Percentiles rank a stretch among this genome's conserved stretches.
phyloP scores from a whole-genome alignment of 2,329 filamentous ascomycete species.

The Epichloe baconii region DNA sequence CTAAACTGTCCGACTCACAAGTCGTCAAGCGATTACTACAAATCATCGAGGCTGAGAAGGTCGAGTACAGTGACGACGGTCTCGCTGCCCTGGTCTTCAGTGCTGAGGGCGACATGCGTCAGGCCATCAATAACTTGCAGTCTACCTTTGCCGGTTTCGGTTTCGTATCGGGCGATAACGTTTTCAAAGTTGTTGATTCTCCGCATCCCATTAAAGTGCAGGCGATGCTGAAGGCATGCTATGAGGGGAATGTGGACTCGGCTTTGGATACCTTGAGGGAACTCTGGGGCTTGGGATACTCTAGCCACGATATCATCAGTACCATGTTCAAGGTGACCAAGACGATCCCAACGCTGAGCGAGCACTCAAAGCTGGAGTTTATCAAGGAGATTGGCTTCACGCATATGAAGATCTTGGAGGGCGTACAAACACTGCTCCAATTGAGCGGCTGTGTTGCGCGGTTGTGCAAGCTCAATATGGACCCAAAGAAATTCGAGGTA shows the following conservation, averaged over 20 bases:
- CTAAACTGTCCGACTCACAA: slow-evolving; percentile 82
- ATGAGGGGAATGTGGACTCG: slow-evolving; percentile 79
- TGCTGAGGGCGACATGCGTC: slow-evolving; percentile 95
- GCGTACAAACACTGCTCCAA: slow-evolving; percentile 88
- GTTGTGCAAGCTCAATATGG: slow-evolving; percentile 93
- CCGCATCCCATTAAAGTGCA: slow-evolving; percentile 98
- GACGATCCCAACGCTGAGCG: slow-evolving; percentile 79
- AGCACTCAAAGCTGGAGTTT: slow-evolving; percentile 93
- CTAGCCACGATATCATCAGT: slow-evolving; percentile 96
- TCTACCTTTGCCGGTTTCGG: slow-evolving; percentile 88
- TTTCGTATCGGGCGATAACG: slow-evolving; percentile 94
- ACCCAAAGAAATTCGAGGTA: slow-evolving; percentile 61
- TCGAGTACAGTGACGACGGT: slow-evolving; percentile 84
- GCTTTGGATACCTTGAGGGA: slow-evolving; percentile 79
- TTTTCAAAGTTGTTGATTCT: slow-evolving; percentile 94
- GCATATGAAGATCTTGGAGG: slow-evolving; percentile 98
- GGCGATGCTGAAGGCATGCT: slow-evolving; percentile 95
- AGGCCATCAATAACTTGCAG: slow-evolving; percentile 97
- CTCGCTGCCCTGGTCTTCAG: slow-evolving; percentile 93
- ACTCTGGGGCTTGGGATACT: slow-evolving; percentile 90
- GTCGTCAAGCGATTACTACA: slow-evolving; percentile 83
- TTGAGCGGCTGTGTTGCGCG: slow-evolving; percentile 85
- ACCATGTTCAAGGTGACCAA: slow-evolving; percentile 99
- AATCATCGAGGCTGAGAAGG: slow-evolving; percentile 83
- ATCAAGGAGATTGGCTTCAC: slow-evolving; percentile 98